Conservation (phyloP, 73 alveolate genomes). For the Diophrys appendiculata region DNA sequence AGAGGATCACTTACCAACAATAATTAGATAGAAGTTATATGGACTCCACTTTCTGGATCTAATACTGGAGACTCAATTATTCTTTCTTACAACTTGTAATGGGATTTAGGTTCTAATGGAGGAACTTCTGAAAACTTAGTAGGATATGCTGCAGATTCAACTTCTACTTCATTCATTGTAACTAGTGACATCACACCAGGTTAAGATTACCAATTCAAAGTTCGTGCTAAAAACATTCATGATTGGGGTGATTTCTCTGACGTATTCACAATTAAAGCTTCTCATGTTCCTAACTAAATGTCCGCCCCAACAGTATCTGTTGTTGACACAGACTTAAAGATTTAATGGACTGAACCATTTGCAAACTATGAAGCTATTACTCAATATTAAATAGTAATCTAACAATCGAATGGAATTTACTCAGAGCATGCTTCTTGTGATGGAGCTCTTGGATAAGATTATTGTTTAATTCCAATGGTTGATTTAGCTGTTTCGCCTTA, state of each 20-base stretch:
- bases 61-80: conserved; percentile 49
- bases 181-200: not conserved
- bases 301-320: not conserved
- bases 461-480: conserved; percentile 40
- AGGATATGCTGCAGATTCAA: conserved; percentile 1
- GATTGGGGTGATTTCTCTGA: conserved; percentile 51
- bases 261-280: conserved; percentile 15
- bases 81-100: conserved; percentile 40
- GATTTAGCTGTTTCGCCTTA: conserved; percentile 8
- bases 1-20: not conserved
- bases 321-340: not conserved
- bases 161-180: not conserved
- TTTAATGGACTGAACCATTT: conserved; percentile 7
- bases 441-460: too few relatives aligned
- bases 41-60: conserved; percentile 29
- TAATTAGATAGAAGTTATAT: not conserved
- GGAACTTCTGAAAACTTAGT: not conserved
- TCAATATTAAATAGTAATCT: not conserved
- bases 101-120: conserved; percentile 44
- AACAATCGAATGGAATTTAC: not conserved
- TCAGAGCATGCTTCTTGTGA: not conserved
- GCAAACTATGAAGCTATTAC: conserved; percentile 5
- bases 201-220: conserved; percentile 31
- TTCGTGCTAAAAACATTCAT: conserved; percentile 52
- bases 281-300: conserved; percentile 44